Percentiles rank a stretch among this genome's conserved stretches.
Conservation (phyloP, 345 rosid genomes). For the Corchorus capsularis region DNA sequence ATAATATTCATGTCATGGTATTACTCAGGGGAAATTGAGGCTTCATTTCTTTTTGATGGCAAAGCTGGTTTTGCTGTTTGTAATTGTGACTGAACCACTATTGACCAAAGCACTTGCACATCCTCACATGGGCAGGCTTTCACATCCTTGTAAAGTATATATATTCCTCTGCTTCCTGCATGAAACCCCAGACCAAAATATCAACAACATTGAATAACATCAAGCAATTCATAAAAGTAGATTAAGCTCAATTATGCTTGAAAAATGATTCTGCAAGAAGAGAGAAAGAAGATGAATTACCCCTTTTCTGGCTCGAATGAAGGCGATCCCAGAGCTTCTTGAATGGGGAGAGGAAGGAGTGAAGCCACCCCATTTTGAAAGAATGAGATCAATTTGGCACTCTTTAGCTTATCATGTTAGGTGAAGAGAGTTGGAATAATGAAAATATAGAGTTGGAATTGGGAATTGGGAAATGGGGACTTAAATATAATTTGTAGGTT, state of each 20-base stretch:
- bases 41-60: too few species aligned
- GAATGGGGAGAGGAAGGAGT: constrained; percentile 83
- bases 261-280: not conserved
- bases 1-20: too few species aligned
- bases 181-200: not conserved
- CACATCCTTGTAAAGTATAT: constrained; percentile 84
- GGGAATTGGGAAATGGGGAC: not conserved
- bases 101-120: constrained; percentile 87
- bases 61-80: constrained; percentile 32
- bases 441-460: constrained; percentile 19
- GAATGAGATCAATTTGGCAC: constrained; percentile 17
- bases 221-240: not conserved
- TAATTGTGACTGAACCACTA: constrained; percentile 76
- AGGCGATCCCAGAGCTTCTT: constrained; percentile 86
- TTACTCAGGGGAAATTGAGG: too few species aligned
- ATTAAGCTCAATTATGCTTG: not conserved
- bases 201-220: not conserved
- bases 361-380: constrained; percentile 78
- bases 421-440: constrained; percentile 28
- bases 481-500: not conserved
- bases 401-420: constrained; percentile 13
- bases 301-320: constrained; percentile 61
- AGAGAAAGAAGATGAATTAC: constrained; percentile 30
- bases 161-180: constrained; percentile 73
- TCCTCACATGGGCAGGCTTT: constrained; percentile 87